phyloP scores from a whole-genome alignment of 202 grass and related monocot species.

The Panicum virgatum region DNA sequence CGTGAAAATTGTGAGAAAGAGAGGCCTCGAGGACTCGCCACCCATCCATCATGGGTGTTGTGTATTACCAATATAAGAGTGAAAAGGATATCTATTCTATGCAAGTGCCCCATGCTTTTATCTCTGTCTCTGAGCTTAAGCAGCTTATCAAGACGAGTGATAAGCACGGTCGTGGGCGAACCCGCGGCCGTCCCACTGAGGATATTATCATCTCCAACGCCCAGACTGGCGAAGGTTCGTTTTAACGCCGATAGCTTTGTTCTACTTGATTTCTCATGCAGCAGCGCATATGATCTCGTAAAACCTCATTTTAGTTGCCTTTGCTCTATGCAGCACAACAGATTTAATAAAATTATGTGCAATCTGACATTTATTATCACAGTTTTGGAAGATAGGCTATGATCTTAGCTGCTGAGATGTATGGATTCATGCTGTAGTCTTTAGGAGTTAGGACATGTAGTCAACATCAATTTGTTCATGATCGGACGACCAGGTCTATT shows the following conservation, averaged over 20 bases:
- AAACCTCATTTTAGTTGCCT: not conserved
- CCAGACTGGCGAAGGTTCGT: conserved; percentile 60
- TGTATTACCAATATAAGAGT: conserved; percentile 77
- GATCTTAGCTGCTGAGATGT: not conserved
- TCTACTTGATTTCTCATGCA: conserved; percentile 1
- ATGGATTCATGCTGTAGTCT: conserved; percentile 11
- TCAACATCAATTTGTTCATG: not conserved
- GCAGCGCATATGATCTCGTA: not conserved
- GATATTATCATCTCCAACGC: conserved; percentile 52
- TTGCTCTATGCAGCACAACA: too few relatives aligned
- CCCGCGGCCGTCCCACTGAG: conserved; percentile 36
- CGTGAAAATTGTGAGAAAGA: conserved; percentile 14
- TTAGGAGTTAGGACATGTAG: not conserved
- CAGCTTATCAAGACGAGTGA: conserved; percentile 39
- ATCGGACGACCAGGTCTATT: not conserved
- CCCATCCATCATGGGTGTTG: conserved; percentile 47
- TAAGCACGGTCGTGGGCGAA: conserved; percentile 40
- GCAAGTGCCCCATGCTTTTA: conserved; percentile 34
- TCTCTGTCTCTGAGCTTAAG: conserved; percentile 59
- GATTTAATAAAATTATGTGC: not conserved
- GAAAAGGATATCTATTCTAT: conserved; percentile 53
- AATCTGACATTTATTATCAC: not conserved
- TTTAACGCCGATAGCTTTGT: conserved; percentile 4
- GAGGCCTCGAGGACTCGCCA: not conserved
- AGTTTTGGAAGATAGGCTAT: not conserved